Conservation (phyloP, 768 basidiomycete genomes). For the Lyophyllum shimeji region DNA sequence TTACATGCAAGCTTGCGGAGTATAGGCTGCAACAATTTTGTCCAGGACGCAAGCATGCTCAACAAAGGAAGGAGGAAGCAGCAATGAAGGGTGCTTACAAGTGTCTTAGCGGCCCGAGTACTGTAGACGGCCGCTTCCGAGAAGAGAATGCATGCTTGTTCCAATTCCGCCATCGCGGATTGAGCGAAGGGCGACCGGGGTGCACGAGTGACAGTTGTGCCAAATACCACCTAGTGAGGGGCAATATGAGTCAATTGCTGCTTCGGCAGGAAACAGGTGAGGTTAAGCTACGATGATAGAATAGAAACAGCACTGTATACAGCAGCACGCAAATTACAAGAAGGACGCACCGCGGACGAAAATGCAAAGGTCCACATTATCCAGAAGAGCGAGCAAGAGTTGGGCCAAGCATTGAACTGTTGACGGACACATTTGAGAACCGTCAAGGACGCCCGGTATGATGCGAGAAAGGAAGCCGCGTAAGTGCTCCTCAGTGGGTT, state of each 20-base stretch:
- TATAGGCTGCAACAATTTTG: slow-evolving; percentile 44
- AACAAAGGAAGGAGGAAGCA: not conserved
- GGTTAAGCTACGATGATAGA: no score
- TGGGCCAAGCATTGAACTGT: slow-evolving; percentile 47
- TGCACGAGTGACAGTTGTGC: slow-evolving; percentile 75
- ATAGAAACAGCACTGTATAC: no score
- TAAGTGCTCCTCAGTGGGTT: slow-evolving; percentile 69
- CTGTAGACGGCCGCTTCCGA: slow-evolving; percentile 56
- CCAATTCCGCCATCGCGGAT: slow-evolving; percentile 68
- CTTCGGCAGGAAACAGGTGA: not conserved
- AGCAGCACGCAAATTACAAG: no score
- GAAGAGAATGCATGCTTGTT: slow-evolving; percentile 65
- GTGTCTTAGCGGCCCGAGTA: slow-evolving; percentile 62
- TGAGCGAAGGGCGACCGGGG: slow-evolving; percentile 67
- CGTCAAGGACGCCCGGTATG: slow-evolving; percentile 56
- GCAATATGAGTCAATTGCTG: not conserved
- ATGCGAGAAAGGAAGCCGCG: slow-evolving; percentile 62
- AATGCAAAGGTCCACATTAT: slow-evolving; percentile 62
- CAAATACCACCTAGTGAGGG: slow-evolving; percentile 78
- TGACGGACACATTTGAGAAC: slow-evolving; percentile 52
- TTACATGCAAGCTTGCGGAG: slow-evolving; percentile 64
- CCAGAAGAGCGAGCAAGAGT: slow-evolving; percentile 56
- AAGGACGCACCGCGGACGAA: slow-evolving; percentile 45
- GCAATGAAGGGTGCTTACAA: slow-evolving; percentile 39
- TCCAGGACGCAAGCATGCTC: not conserved